Conservation (phyloP, 169 alveolate genomes). For the Theileria parva region DNA sequence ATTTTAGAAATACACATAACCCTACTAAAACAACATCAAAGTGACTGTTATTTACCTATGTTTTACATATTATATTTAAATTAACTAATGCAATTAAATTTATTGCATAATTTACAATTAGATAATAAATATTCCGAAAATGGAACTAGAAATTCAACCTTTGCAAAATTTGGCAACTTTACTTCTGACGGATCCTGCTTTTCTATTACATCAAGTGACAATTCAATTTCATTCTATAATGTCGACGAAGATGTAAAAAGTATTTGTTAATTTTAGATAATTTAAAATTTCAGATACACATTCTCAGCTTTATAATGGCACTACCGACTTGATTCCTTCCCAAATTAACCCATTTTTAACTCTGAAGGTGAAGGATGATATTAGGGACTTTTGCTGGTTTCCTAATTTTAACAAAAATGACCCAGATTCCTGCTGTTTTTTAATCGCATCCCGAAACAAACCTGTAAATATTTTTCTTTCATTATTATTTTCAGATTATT, state of each 20-base stretch:
- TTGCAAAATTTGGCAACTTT: conserved; percentile 1
- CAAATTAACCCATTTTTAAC: not conserved
- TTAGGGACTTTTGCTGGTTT: conserved; percentile 57
- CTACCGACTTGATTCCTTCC: not conserved
- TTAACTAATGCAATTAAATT: not conserved
- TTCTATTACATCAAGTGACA: conserved; percentile 5
- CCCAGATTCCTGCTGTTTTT: conserved; percentile 58
- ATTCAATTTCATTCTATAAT: conserved; percentile 16
- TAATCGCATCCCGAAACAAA: conserved; percentile 38
- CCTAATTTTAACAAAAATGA: conserved; percentile 33
- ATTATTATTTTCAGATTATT: conserved; percentile 9
- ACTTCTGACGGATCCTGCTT: conserved; percentile 30
- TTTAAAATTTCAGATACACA: conserved; percentile 1
- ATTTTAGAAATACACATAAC: not conserved
- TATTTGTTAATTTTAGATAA: not conserved
- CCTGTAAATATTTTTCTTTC: conserved; percentile 38
- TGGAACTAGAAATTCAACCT: not conserved
- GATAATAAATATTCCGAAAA: conserved; percentile 3
- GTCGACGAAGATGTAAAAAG: conserved; percentile 14
- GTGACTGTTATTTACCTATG: not conserved
- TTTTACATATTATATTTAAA: not conserved
- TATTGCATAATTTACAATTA: conserved; percentile 12
- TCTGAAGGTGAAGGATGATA: conserved; percentile 27
- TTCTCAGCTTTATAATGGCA: conserved; percentile 1
- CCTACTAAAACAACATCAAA: conserved; percentile 13